phyloP scores from a whole-genome alignment of 2,329 filamentous ascomycete species.

The Tolypocladium amazonense region DNA sequence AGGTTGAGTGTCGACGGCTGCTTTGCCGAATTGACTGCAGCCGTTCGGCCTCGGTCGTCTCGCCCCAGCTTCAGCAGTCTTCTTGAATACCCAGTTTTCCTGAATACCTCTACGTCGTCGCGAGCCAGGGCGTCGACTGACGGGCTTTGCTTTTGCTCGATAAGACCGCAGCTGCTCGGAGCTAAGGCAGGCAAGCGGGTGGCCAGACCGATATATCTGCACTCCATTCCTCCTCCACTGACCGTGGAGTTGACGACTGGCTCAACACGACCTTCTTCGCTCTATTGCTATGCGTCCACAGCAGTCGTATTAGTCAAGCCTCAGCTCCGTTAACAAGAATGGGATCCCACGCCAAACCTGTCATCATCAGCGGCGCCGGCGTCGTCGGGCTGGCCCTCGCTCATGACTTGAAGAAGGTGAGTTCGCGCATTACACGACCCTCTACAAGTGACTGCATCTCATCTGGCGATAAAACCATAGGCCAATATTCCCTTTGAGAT shows the following conservation, averaged over 20 bases:
- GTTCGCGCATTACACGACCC: background rate
- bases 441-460: background rate
- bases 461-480: conserved; percentile 7
- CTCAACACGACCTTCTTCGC: background rate
- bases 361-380: conserved; percentile 26
- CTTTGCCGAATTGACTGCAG: background rate
- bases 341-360: conserved; percentile 9
- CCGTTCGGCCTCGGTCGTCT: background rate
- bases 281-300: background rate
- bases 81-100: too few relatives aligned
- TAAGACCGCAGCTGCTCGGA: background rate
- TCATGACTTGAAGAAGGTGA: conserved; percentile 24
- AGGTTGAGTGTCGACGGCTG: background rate
- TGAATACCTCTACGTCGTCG: background rate
- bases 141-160: background rate
- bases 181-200: background rate
- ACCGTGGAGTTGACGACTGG: background rate
- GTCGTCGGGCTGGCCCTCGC: conserved; percentile 25
- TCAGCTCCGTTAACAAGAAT: background rate
- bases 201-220: background rate
- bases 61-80: background rate
- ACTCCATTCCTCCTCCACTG: background rate
- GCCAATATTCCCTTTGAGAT: conserved; percentile 18
- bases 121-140: background rate
- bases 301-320: background rate